Evolutionary conservation across 148 eudicot genomes (phyloP).

Genomic region (Persicaria maculosa): DNA sequence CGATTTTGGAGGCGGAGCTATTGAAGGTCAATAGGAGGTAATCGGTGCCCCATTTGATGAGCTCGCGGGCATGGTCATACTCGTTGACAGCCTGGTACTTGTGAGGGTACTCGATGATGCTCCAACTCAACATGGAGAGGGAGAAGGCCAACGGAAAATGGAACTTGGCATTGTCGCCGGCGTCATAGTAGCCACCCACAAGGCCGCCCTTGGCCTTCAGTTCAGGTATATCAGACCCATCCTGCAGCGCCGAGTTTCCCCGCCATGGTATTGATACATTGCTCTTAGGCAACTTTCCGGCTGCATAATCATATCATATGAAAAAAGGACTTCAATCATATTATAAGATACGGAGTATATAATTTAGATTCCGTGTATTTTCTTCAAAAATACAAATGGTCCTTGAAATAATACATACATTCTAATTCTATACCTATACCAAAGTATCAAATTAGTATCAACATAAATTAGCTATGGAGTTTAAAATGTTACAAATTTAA

Average conservation of each 20-base stretch:
- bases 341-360: too few species aligned
- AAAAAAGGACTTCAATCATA: neutral
- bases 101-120: slow-evolving; percentile 50
- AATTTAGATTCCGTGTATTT: too few species aligned
- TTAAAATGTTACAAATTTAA: too few species aligned
- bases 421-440: too few species aligned
- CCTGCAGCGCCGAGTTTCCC: slow-evolving; percentile 41
- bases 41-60: slow-evolving; percentile 62
- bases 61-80: slow-evolving; percentile 43
- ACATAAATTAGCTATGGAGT: too few species aligned
- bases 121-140: slow-evolving; percentile 65
- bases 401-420: too few species aligned
- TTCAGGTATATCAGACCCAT: slow-evolving; percentile 35
- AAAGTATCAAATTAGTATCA: too few species aligned
- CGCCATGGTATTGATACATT: slow-evolving; percentile 39
- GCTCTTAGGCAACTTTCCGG: slow-evolving; percentile 39
- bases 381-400: too few species aligned
- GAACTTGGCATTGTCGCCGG: slow-evolving; percentile 71
- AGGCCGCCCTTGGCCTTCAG: slow-evolving; percentile 32
- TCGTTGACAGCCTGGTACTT: slow-evolving; percentile 39
- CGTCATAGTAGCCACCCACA: slow-evolving; percentile 76
- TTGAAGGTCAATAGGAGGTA: slow-evolving; percentile 59
- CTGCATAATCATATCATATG: slow-evolving; percentile 18
- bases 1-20: slow-evolving; percentile 28
- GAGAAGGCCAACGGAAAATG: slow-evolving; percentile 78